Evolutionary conservation across 106 monocot species (phyloP).

Genomic region (Dendrobium nobile): DNA sequence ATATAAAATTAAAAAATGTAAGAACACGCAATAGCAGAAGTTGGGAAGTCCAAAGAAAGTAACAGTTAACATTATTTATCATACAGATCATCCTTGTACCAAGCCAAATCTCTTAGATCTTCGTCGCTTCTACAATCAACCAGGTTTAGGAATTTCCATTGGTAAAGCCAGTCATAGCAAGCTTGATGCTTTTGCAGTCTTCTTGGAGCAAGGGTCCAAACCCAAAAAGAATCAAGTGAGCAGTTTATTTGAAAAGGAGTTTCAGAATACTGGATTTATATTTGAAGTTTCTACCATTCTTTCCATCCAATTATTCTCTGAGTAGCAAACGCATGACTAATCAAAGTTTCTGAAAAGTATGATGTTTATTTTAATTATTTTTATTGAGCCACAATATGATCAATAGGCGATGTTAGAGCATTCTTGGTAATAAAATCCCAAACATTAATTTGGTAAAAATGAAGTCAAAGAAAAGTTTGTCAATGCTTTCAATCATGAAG

Average conservation of each 20-base stretch:
- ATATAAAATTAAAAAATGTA: not conserved
- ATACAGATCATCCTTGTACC: no score
- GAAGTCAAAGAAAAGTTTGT: not conserved
- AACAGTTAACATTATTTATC: not conserved
- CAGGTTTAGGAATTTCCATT: not conserved
- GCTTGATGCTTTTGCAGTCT: not conserved
- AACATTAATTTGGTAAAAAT: not conserved
- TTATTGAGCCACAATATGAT: not conserved
- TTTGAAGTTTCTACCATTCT: not conserved
- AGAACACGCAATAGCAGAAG: not conserved
- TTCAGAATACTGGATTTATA: not conserved
- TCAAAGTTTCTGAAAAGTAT: not conserved
- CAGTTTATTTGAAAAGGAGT: not conserved
- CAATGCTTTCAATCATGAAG: no score
- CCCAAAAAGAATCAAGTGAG: not conserved
- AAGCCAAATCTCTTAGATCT: not conserved
- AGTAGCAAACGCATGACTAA: not conserved
- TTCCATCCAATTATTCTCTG: no score
- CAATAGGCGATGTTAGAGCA: not conserved
- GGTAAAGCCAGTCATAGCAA: not conserved
- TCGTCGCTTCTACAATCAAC: not conserved
- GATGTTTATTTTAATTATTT: not conserved
- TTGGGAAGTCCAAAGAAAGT: not conserved
- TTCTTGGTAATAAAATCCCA: not conserved
- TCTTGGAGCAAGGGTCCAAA: not conserved